Conservation (phyloP, 306 rosid genomes). For the Gynostemma pentaphyllum region DNA sequence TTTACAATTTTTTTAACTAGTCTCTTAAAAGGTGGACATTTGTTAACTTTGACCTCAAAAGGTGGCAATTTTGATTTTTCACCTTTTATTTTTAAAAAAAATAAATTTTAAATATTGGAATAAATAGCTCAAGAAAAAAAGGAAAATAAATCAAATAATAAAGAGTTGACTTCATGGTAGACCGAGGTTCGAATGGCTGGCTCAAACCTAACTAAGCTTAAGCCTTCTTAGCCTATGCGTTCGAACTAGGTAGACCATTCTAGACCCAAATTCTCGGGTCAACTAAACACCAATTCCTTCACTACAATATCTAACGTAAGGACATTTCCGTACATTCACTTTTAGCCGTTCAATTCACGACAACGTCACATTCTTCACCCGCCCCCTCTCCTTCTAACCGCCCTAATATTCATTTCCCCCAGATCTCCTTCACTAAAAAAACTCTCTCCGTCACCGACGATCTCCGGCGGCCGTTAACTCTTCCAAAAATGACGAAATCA, state of each 20-base stretch:
- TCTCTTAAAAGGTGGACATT: too few relatives aligned
- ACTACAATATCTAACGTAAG: conserved; percentile 4
- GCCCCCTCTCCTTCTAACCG: neutral
- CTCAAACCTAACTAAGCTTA: too few relatives aligned
- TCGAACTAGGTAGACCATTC: neutral
- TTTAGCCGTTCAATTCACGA: conserved; percentile 4
- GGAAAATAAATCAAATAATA: too few relatives aligned
- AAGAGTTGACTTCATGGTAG: too few relatives aligned
- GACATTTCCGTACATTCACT: neutral
- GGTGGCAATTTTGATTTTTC: too few relatives aligned
- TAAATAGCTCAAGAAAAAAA: too few relatives aligned
- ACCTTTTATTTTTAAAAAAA: too few relatives aligned
- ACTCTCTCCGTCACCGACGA: neutral
- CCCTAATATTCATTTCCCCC: neutral
- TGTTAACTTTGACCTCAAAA: too few relatives aligned
- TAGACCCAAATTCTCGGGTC: conserved; percentile 3
- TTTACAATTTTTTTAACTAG: too few relatives aligned
- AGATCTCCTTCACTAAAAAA: conserved; percentile 1
- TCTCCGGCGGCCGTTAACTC: neutral
- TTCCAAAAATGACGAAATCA: conserved; percentile 28
- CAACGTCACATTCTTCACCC: conserved; percentile 8
- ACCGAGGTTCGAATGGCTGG: too few relatives aligned
- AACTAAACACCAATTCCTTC: neutral
- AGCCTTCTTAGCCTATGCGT: too few relatives aligned
- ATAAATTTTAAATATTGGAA: too few relatives aligned